These are phyloP conservation scores for Huntiella moniliformis DNA, from an alignment of 2,329 filamentous ascomycete species.

Conservation along the genomic window DNA sequence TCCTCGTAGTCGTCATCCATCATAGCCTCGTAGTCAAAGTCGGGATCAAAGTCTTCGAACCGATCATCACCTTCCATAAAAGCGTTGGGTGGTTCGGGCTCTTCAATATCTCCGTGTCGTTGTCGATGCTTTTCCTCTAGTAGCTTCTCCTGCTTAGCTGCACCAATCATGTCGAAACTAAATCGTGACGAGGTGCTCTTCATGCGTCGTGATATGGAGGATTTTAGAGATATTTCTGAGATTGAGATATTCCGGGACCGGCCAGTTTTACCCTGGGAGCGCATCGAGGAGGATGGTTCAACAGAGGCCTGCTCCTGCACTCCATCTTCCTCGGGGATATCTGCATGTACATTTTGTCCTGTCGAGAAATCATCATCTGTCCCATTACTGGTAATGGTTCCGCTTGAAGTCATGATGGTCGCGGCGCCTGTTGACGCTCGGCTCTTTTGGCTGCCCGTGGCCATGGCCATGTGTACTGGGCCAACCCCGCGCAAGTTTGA, in stretches of 20 bases:
- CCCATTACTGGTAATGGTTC: background rate
- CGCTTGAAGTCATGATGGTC: too few relatives aligned
- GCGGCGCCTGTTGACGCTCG: too few relatives aligned
- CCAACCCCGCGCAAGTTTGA: too few relatives aligned
- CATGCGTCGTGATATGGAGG: conserved; percentile 42
- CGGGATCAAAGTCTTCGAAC: conserved; percentile 36
- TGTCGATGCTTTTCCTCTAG: conserved; percentile 56
- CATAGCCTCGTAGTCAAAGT: conserved; percentile 44
- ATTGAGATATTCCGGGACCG: conserved; percentile 35
- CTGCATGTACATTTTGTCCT: conserved; percentile 4
- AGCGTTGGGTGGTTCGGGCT: conserved; percentile 19
- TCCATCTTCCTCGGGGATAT: conserved; percentile 4
- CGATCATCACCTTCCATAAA: conserved; percentile 26
- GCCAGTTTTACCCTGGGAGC: background rate
- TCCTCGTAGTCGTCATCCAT: conserved; percentile 49
- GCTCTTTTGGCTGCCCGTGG: too few relatives aligned
- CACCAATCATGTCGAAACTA: conserved; percentile 63
- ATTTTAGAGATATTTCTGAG: conserved; percentile 28
- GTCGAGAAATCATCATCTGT: background rate
- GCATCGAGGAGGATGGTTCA: too few relatives aligned
- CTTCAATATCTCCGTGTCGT: conserved; percentile 42
- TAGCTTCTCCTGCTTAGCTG: conserved; percentile 46
- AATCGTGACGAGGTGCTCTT: conserved; percentile 64
- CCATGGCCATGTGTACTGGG: too few relatives aligned
- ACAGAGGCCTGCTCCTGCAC: too few relatives aligned